phyloP scores from a whole-genome alignment of 1,139 yeast genomes.

The Schwanniomyces etchellsii region DNA sequence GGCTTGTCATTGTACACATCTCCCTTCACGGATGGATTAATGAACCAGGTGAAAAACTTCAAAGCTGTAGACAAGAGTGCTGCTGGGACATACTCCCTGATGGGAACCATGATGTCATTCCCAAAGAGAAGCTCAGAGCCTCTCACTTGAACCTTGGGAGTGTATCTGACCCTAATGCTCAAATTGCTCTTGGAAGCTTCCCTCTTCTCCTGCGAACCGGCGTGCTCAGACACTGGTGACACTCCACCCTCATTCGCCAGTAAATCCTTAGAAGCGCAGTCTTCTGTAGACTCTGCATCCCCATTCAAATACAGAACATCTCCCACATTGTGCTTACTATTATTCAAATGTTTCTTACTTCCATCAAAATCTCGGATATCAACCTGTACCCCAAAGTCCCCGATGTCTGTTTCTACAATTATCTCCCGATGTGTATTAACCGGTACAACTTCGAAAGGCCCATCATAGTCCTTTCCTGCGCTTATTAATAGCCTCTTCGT shows the following conservation, averaged over 20 bases:
- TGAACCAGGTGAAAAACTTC: slow-evolving; percentile 51
- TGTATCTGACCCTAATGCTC: slow-evolving; percentile 30
- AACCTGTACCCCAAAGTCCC: slow-evolving; percentile 32
- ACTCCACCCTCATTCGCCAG: slow-evolving; percentile 9
- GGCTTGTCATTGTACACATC: slow-evolving; percentile 59
- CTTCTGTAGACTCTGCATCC: slow-evolving; percentile 7
- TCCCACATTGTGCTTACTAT: slow-evolving; percentile 29
- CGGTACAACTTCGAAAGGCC: slow-evolving; percentile 32
- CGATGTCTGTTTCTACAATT: slow-evolving; percentile 31
- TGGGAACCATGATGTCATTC: slow-evolving; percentile 60
- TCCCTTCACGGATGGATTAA: slow-evolving; percentile 61
- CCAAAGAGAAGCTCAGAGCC: slow-evolving; percentile 60
- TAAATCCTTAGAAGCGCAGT: too few relatives aligned
- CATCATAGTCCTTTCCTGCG: slow-evolving; percentile 26
- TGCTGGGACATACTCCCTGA: slow-evolving; percentile 54
- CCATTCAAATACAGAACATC: slow-evolving; percentile 27
- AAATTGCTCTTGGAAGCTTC: slow-evolving; percentile 19
- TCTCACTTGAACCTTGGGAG: slow-evolving; percentile 34
- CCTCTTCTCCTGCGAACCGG: slow-evolving; percentile 3
- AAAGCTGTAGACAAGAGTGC: slow-evolving; percentile 39
- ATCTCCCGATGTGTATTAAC: slow-evolving; percentile 37
- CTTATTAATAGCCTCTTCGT: slow-evolving; percentile 32
- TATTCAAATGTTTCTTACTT: slow-evolving; percentile 28
- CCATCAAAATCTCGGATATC: slow-evolving; percentile 45
- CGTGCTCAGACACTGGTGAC: slow-evolving; percentile 2